Evolutionary conservation across 352 stramenopile genomes (phyloP).

Genomic region (Pythium rishiriense): DNA sequence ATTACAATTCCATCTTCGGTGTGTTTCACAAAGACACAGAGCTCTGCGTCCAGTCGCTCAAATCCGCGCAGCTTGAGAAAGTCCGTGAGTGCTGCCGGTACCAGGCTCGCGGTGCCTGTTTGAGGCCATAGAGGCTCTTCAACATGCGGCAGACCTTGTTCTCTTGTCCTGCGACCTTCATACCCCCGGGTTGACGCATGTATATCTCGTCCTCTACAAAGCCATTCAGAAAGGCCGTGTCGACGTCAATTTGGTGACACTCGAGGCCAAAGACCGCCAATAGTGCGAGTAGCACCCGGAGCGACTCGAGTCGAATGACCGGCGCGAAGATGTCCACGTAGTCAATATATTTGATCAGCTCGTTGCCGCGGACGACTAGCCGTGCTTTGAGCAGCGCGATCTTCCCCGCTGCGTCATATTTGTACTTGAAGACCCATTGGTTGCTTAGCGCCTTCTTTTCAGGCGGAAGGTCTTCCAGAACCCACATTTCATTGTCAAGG

Average conservation of each 20-base stretch:
- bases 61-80: too few species aligned
- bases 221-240: slow-evolving; percentile 24
- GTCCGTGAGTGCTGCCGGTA: too few species aligned
- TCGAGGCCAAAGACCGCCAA: not conserved
- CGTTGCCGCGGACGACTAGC: not conserved
- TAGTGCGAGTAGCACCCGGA: not conserved
- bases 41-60: too few species aligned
- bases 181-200: slow-evolving; percentile 21
- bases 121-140: slow-evolving; percentile 30
- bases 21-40: too few species aligned
- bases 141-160: slow-evolving; percentile 16
- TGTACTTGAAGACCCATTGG: slow-evolving; percentile 3
- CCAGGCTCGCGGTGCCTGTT: slow-evolving; percentile 28
- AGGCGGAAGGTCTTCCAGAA: not conserved
- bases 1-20: too few species aligned
- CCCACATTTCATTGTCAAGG: slow-evolving; percentile 14
- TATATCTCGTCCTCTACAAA: slow-evolving; percentile 21
- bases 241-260: slow-evolving; percentile 24
- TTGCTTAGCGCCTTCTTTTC: slow-evolving; percentile 19
- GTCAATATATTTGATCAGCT: not conserved
- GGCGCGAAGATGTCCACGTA: slow-evolving; percentile 7
- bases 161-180: slow-evolving; percentile 3
- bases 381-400: not conserved
- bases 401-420: slow-evolving; percentile 1
- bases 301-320: slow-evolving; percentile 2